Evolutionary conservation across 1,284 basidiomycete genomes (phyloP), one percentile per base, ranked within the genome.

Genomic region (Chalciporus sp.): DNA sequence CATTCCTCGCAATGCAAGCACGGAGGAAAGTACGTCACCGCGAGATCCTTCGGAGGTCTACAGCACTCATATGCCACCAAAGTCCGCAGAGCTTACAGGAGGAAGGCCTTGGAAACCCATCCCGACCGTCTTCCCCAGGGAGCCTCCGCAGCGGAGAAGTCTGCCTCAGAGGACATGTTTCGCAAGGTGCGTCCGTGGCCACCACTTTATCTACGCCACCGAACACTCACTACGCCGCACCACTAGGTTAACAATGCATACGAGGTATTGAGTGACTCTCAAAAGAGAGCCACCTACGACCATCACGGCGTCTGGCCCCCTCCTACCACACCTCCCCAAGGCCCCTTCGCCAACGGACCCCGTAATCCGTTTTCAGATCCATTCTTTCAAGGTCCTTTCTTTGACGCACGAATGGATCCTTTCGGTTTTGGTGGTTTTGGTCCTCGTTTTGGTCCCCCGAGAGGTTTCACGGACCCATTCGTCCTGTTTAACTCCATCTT

Each of bases 251-350:
- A 77, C 47, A 79, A 80, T 31, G 81, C 81, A 14, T 81, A 81
- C 52, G 79, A 82, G 59, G 73, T 82, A 12, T 62, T 82, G 43
- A 72, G 58, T 37, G 73, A 82, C 57, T 57, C 71, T 1, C 61
- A 72, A 41, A 81, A 71, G 41, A 74, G 80, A 45, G 16, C 88
- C 80, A 56, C 78, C n/a, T 92, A 91, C 67, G 90, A 92, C 64
- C 66, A 69, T 20, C 72, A 85, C 59, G 87, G 89, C 40, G 76
- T 83, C 46, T 92, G 85, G 84, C 89, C 89, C 12, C 85, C 86
- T 14, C 85, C 86, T 3, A 65, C 74, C 47, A 66, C 68, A 49
- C 52, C 47, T 64, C 66, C 57, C 52, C 69, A 67, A 52, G 64
- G 58, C 47, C 70, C 64, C 50, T 66, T 64, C 35, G 54, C 65